Base-by-base conservation (phyloP, 495 filamentous ascomycete species). In the Podospora australis region DNA sequence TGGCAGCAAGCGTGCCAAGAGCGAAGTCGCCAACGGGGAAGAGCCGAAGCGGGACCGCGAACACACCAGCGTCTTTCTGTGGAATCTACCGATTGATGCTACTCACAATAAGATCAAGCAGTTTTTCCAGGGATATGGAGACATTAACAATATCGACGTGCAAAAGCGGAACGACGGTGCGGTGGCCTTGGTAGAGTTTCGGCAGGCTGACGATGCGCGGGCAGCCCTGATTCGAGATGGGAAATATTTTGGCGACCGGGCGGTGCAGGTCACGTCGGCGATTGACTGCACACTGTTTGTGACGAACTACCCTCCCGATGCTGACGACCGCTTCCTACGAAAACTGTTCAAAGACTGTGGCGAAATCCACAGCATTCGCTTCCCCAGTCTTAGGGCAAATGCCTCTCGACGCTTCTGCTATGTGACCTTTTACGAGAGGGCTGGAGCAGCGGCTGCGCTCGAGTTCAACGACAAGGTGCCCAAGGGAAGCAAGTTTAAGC, bases 321-420 rank as follows among this genome's bases (percentile, higher is more conserved):
- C 89, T 14, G 88, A 95, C 63, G 92, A 96, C 54, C 61, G 69
- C 2, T 92, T 81, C 58, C 80, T 98, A 43, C 84, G 81, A 39
- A 63, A 80, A 46, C 73, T 95, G 17, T 94, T 97, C 65, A 69
- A 78, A 51, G 65, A 78, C 49, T 88, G 77, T 58, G 91, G 92
- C 42, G 80, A 90, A 26, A 82, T 98, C 46, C 71, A 90, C 44
- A 87, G 84, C 58, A 73, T 98, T 44, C 86, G 92, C 10, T 91
- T 91, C 60, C 92, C 92, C 6, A 92, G 86, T 32, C 78, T 98
- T 38, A 91, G 91, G 65, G 89, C 74, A 61, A 87, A 96, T 55
- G 86, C 84, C 5, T 81, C 83, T 56, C 86, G 92, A 24, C 83
- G 91, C 4, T 98, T 98, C 68, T 95, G 88, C 66, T 98, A 98